Evolutionary conservation across 192 early-diverging fungal species (phyloP).

Genomic region (Backusella australiensis): DNA sequence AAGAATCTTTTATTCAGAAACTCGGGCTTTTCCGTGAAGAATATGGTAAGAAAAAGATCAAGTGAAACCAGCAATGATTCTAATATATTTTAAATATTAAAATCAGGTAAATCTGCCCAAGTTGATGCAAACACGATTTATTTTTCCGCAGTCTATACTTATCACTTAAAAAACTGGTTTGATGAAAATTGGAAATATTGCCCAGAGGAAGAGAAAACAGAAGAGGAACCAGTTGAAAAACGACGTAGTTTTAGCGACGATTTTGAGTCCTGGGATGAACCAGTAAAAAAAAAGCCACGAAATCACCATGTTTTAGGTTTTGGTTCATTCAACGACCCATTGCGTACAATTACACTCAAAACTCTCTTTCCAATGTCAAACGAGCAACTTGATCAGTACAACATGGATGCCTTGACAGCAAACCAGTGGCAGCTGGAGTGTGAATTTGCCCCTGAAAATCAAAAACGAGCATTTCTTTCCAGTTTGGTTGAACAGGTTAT

Average conservation of each 20-base stretch:
- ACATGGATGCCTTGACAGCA: slow-evolving; percentile 54
- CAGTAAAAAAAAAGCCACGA: slow-evolving; percentile 10
- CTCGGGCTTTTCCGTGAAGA: slow-evolving; percentile 35
- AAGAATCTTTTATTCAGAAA: slow-evolving; percentile 37
- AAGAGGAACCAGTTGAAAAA: background rate
- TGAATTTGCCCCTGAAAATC: slow-evolving; percentile 41
- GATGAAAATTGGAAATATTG: slow-evolving; percentile 55
- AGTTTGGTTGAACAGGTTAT: slow-evolving; percentile 43
- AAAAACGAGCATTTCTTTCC: slow-evolving; percentile 40
- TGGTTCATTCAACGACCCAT: slow-evolving; percentile 54
- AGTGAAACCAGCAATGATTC: background rate
- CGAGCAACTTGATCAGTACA: slow-evolving; percentile 32
- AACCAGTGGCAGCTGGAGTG: slow-evolving; percentile 41
- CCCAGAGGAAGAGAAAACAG: slow-evolving; percentile 8
- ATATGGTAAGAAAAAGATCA: slow-evolving; percentile 10
- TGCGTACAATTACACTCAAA: slow-evolving; percentile 43
- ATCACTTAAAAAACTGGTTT: slow-evolving; percentile 51
- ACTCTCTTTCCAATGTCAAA: slow-evolving; percentile 46
- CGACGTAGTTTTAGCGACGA: slow-evolving; percentile 11
- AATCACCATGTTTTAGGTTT: slow-evolving; percentile 40
- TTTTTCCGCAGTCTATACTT: slow-evolving; percentile 43
- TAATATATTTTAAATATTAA: slow-evolving; percentile 13
- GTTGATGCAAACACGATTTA: background rate
- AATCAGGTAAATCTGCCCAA: background rate
- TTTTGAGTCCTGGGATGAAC: slow-evolving; percentile 15